Conservation (phyloP, 768 basidiomycete genomes). For the Collybia sordida region DNA sequence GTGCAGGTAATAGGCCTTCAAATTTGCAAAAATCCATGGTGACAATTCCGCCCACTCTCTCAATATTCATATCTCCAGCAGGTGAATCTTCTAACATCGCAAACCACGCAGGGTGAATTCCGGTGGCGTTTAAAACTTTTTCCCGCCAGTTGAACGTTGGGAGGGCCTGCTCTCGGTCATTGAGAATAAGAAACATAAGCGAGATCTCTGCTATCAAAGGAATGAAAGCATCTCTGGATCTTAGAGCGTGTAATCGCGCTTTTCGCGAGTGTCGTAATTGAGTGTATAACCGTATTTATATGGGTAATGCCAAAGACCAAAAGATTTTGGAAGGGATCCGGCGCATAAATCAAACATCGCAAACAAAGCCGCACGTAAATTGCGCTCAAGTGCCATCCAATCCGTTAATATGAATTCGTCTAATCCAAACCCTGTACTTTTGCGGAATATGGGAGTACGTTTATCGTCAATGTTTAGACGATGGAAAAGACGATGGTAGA, state of each 20-base stretch:
- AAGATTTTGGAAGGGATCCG: not conserved
- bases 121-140: not conserved
- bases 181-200: constrained; percentile 4
- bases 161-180: not conserved
- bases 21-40: constrained; percentile 1
- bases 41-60: constrained; percentile 10
- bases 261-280: not conserved
- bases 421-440: not conserved
- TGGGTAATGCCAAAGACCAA: constrained; percentile 7
- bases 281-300: constrained; percentile 3
- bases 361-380: not conserved
- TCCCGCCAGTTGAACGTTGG: constrained; percentile 7
- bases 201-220: constrained; percentile 12
- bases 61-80: not conserved
- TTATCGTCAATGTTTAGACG: not conserved
- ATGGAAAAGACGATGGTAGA: constrained; percentile 1
- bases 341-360: constrained; percentile 3
- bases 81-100: constrained; percentile 7
- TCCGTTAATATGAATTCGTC: not conserved
- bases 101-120: constrained; percentile 10
- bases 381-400: constrained; percentile 5
- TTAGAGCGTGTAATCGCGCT: not conserved
- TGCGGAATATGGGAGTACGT: not conserved
- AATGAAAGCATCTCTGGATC: constrained; percentile 11
- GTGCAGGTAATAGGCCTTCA: not conserved